Conservation (phyloP, 345 rosid species). For the Chamaenerion angustifolium region DNA sequence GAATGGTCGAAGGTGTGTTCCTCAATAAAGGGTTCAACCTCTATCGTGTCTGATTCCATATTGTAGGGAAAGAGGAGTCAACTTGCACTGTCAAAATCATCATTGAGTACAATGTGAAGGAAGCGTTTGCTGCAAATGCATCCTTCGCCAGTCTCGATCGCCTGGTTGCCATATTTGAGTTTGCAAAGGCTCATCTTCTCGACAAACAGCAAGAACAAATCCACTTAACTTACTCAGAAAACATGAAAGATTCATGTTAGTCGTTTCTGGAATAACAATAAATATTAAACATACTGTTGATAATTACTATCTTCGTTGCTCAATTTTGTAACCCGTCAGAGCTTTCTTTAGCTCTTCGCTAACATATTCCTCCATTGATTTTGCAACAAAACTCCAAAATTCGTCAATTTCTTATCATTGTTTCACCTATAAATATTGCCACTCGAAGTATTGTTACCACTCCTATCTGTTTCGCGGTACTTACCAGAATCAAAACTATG, state of each 20-base stretch:
- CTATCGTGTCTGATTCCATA: neutral
- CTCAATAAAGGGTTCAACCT: constrained; percentile 8
- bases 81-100: too few species aligned
- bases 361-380: constrained; percentile 28
- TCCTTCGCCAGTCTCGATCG: constrained; percentile 3
- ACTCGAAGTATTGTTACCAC: constrained; percentile 10
- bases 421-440: constrained; percentile 25
- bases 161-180: neutral
- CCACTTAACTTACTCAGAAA: too few species aligned
- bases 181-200: constrained; percentile 8
- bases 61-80: neutral
- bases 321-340: constrained; percentile 17
- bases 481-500: constrained; percentile 27
- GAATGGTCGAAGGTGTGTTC: constrained; percentile 13
- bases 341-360: constrained; percentile 64
- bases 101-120: constrained; percentile 9
- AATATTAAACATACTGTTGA: too few species aligned
- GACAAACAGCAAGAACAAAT: too few species aligned
- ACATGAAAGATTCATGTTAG: too few species aligned
- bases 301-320: too few species aligned
- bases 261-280: too few species aligned
- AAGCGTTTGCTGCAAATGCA: constrained; percentile 9
- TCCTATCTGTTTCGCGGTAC: constrained; percentile 33
- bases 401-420: constrained; percentile 29
- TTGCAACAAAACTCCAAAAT: constrained; percentile 7